Conservation (phyloP, 371 early-diverging fungal genomes). For the Capillidium heterosporum region DNA sequence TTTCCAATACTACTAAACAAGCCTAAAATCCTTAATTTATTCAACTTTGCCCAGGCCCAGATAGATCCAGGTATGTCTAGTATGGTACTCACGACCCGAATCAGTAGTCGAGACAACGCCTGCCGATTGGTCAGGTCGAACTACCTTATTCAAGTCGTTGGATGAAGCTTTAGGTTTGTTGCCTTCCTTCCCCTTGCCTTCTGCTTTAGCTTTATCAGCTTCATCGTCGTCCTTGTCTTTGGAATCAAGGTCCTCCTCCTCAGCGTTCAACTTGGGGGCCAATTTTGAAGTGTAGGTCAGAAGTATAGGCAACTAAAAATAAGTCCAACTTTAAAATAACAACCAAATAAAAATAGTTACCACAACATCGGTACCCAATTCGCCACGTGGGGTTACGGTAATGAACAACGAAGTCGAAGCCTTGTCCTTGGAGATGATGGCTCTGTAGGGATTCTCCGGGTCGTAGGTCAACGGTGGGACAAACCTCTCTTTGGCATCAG, state of each 20-base stretch:
- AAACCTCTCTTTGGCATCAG: too few relatives aligned
- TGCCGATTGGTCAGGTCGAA: neutral
- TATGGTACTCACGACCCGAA: constrained; percentile 1
- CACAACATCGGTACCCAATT: neutral
- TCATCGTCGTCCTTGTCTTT: too few relatives aligned
- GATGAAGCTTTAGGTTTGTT: too few relatives aligned
- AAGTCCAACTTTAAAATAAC: too few relatives aligned
- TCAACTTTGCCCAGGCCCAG: neutral
- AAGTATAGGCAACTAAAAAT: neutral
- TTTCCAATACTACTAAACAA: too few relatives aligned
- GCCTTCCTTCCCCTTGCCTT: too few relatives aligned
- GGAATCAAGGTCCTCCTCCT: too few relatives aligned
- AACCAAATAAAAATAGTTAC: neutral
- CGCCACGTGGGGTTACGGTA: neutral
- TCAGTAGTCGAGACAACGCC: neutral
- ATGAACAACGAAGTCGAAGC: neutral
- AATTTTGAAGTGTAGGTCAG: neutral
- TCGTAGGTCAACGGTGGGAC: neutral
- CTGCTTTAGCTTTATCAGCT: too few relatives aligned
- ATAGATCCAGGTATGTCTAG: constrained; percentile 4
- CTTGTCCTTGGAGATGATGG: neutral
- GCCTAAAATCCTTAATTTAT: too few relatives aligned
- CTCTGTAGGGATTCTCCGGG: constrained; percentile 1
- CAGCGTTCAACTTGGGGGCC: neutral
- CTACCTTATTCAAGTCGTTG: neutral